A percentile compares a stretch with the other conserved stretches of the same genome.
These are phyloP conservation scores for Micractinium conductrix DNA, from an alignment of 139 green algal genomes.

Conservation along the genomic window DNA sequence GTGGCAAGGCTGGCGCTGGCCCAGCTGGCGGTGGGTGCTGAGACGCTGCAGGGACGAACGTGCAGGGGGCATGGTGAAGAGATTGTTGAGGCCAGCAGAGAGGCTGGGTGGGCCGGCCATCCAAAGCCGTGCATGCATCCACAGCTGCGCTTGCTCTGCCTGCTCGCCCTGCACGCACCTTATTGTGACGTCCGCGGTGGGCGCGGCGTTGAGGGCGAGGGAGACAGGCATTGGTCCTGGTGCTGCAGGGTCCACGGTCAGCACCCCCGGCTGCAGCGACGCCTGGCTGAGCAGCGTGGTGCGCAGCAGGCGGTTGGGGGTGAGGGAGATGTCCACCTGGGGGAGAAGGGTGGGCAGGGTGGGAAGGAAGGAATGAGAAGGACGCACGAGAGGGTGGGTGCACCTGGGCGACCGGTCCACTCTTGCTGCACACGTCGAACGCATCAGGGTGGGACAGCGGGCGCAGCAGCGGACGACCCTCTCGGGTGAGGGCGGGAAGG, in stretches of 20 bases:
- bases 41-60: slow-evolving; percentile 12
- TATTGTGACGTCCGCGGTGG: slow-evolving; percentile 8
- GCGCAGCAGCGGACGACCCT: too few relatives aligned
- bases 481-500: too few relatives aligned
- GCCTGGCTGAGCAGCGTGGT: slow-evolving; percentile 38
- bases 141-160: not conserved
- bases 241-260: not conserved
- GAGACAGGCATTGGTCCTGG: not conserved
- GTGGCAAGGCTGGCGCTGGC: slow-evolving; percentile 37
- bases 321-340: slow-evolving; percentile 56
- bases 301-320: slow-evolving; percentile 59
- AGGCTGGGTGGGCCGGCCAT: too few relatives aligned
- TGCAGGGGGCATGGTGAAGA: too few relatives aligned
- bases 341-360: too few relatives aligned
- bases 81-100: too few relatives aligned
- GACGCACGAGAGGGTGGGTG: too few relatives aligned
- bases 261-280: not conserved
- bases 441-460: too few relatives aligned
- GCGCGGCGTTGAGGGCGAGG: not conserved
- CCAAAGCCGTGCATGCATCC: too few relatives aligned
- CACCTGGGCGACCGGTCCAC: too few relatives aligned
- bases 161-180: not conserved
- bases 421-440: too few relatives aligned
- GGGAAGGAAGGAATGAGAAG: too few relatives aligned
- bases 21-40: slow-evolving; percentile 29